Base-by-base conservation (phyloP, 2,329 filamentous ascomycete species). In the Ilyonectria robusta region DNA sequence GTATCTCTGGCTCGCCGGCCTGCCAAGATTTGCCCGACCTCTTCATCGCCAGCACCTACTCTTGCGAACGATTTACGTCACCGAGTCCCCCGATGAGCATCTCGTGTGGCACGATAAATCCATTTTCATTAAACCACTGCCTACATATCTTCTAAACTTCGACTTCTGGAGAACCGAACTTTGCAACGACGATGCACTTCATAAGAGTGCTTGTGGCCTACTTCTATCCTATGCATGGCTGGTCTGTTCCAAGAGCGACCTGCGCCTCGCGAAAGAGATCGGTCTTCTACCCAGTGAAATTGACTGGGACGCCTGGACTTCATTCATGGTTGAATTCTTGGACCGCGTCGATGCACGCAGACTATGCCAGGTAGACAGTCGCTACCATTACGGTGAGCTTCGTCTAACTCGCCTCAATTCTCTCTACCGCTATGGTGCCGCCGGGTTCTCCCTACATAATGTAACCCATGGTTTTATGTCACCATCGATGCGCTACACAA, bases 351-450 rank as follows among this genome's bases (percentile, higher is more conserved):
- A 68, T 4, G 13, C 8, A 5, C 9, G 9, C 0, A 48, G 17
- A 6, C 11, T 15, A 10, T 6, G 37, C 11, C 17, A 59, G 2
- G 37, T 42, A 3, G 47, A 21, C 10, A 8, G n/a, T 7, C 63
- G 68, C 11, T 70, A 69, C 19, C 3, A 26, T 19, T 70, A 69
- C 26, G 63, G 68, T 7, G 68, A 70, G 23, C 44, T 70, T 9
- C 66, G 67, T 0, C 40, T 71, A 4, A 63, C 67, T 5, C 62
- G 69, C 21, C 64, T 71, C 8, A 55, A 68, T 17, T 66, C 54
- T 9, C 26, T 70, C 1, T 62, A 68, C 10, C 65, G 65, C 2
- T 37, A 68, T 4, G 51, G 62, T 3, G 3, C 1, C 19, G 2
- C 48, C 3, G 47, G 33, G 9, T 65, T 65, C 26, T 65, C 56